phyloP scores from a whole-genome alignment of 768 basidiomycete species.

The Psilocybe sp. region DNA sequence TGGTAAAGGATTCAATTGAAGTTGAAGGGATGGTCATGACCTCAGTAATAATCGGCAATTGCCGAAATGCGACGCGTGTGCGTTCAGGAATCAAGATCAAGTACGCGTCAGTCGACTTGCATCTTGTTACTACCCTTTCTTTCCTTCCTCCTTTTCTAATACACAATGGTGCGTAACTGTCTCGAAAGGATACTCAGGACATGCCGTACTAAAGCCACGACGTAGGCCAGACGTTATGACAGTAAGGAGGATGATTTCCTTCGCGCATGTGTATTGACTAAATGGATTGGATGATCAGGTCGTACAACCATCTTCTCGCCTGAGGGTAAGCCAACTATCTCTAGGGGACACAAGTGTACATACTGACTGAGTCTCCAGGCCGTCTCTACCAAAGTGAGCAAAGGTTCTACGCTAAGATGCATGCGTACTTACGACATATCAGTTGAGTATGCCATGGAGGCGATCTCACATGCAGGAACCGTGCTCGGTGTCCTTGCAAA shows the following conservation, averaged over 20 bases:
- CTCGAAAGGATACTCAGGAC: background rate
- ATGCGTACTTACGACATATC: background rate
- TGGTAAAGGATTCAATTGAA: too few relatives aligned
- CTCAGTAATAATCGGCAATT: conserved; percentile 24
- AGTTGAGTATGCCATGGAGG: conserved; percentile 99
- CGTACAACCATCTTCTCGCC: conserved; percentile 99
- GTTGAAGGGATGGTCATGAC: background rate
- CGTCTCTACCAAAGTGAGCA: conserved; percentile 92
- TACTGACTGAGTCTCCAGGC: conserved; percentile 44
- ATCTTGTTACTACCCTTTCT: conserved; percentile 12
- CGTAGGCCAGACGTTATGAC: conserved; percentile 90
- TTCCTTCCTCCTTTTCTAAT: conserved; percentile 20
- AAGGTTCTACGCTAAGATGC: background rate
- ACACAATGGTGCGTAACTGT: conserved; percentile 44
- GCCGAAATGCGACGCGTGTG: conserved; percentile 44
- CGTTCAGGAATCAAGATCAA: conserved; percentile 14
- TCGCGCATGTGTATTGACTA: conserved; percentile 3
- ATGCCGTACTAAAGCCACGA: background rate
- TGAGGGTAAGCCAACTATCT: conserved; percentile 57
- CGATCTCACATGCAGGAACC: conserved; percentile 93
- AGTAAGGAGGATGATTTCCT: conserved; percentile 51
- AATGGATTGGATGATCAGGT: conserved; percentile 42
- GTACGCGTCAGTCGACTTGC: conserved; percentile 39
- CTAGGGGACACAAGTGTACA: conserved; percentile 8
- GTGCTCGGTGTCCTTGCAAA: conserved; percentile 91